Conservation (phyloP, 1,284 basidiomycete species). For the Cryptococcus deneoformans region DNA sequence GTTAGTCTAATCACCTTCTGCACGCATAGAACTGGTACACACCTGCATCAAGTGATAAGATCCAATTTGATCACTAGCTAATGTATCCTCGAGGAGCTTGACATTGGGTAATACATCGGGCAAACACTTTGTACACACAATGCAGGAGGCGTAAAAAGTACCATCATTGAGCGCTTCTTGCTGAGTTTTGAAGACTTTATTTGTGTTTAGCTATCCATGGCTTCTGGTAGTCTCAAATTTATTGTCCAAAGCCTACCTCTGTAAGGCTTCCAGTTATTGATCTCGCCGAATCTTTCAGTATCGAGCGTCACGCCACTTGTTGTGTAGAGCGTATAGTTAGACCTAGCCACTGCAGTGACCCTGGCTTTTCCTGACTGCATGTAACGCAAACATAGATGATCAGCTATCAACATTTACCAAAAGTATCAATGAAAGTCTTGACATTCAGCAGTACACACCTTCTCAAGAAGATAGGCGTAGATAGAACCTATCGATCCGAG, state of each 20-base stretch:
- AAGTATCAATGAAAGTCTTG: neutral
- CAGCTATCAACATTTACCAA: neutral
- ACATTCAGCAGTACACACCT: constrained; percentile 21
- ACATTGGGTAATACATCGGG: constrained; percentile 65
- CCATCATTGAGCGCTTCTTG: constrained; percentile 57
- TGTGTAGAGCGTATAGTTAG: constrained; percentile 63
- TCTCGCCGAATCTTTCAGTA: constrained; percentile 61
- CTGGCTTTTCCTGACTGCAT: constrained; percentile 56
- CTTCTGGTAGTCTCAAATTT: neutral
- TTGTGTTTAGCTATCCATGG: too few species aligned
- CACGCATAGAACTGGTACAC: constrained; percentile 1
- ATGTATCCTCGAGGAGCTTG: constrained; percentile 59
- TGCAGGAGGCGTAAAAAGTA: constrained; percentile 61
- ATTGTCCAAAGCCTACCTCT: constrained; percentile 50
- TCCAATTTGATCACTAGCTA: constrained; percentile 56
- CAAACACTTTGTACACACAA: constrained; percentile 69
- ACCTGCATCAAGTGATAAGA: constrained; percentile 66
- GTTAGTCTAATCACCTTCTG: neutral
- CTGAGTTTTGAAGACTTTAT: constrained; percentile 59
- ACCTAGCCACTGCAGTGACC: constrained; percentile 71
- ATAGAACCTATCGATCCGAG: constrained; percentile 55
- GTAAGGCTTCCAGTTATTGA: constrained; percentile 62
- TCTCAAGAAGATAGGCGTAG: constrained; percentile 62
- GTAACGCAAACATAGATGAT: neutral
- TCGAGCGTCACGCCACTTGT: constrained; percentile 56